These are phyloP conservation scores for Trichosporon sp. DNA, from an alignment of 1,284 basidiomycete species.

Conservation along the genomic window DNA sequence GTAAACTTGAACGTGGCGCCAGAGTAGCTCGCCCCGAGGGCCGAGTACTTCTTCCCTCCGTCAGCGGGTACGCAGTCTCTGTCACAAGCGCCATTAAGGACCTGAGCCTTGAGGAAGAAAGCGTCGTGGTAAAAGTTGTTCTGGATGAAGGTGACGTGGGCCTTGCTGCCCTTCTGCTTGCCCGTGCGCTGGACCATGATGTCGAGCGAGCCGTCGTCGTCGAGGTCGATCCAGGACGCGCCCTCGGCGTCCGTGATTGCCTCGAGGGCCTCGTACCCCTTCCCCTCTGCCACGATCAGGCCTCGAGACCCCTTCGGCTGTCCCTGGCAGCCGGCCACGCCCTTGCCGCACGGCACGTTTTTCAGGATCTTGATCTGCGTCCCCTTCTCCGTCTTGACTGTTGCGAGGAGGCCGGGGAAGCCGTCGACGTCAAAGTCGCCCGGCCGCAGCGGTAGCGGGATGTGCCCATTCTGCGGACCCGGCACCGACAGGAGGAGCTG, in stretches of 20 bases:
- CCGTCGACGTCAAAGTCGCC: conserved; percentile 94
- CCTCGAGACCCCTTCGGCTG: conserved; percentile 48
- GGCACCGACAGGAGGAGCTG: conserved; percentile 59
- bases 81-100: conserved; percentile 87
- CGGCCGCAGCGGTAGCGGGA: conserved; percentile 72
- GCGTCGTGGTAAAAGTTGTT: conserved; percentile 99
- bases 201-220: conserved; percentile 96
- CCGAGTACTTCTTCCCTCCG: conserved; percentile 65
- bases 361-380: conserved; percentile 59
- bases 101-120: conserved; percentile 95
- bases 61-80: conserved; percentile 65
- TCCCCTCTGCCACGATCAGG: conserved; percentile 65
- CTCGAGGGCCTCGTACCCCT: conserved; percentile 56
- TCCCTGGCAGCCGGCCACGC: conserved; percentile 29
- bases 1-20: conserved; percentile 98
- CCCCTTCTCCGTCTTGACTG: conserved; percentile 48
- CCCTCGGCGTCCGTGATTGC: conserved; percentile 70
- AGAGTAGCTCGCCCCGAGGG: conserved; percentile 87
- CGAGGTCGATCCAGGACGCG: conserved; percentile 81
- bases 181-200: conserved; percentile 82
- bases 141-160: conserved; percentile 70
- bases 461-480: conserved; percentile 54
- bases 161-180: conserved; percentile 46
- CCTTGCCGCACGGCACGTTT: conserved; percentile 62
- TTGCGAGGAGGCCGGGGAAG: conserved; percentile 80